phyloP scores from a whole-genome alignment of 345 rosid species.

The Odontarrhena argentea region DNA sequence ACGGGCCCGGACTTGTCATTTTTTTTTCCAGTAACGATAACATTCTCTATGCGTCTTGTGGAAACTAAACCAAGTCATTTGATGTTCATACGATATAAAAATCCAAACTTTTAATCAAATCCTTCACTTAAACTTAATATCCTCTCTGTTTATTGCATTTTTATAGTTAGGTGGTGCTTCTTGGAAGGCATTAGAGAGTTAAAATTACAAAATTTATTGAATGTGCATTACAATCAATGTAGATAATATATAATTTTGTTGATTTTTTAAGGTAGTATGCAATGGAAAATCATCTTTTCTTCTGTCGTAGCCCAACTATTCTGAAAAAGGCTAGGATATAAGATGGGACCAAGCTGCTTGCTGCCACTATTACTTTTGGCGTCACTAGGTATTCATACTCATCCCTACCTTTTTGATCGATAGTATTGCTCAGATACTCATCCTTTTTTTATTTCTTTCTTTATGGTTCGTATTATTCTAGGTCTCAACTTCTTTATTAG shows the following conservation, averaged over 20 bases:
- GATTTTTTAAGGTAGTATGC: slow-evolving; percentile 47
- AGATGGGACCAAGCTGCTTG: no score
- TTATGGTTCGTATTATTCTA: no score
- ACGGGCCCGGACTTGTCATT: slow-evolving; percentile 58
- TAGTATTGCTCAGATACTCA: no score
- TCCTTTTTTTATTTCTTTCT: no score
- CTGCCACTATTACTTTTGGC: background rate
- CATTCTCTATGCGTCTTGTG: slow-evolving; percentile 65
- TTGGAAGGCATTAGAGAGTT: slow-evolving; percentile 64
- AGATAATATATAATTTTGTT: background rate
- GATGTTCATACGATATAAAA: slow-evolving; percentile 70
- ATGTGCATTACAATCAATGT: background rate
- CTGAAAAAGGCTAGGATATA: no score
- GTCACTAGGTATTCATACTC: no score
- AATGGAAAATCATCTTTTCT: slow-evolving; percentile 71
- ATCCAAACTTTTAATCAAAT: background rate
- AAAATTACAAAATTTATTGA: slow-evolving; percentile 46
- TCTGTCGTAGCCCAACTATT: no score
- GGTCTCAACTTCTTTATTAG: no score
- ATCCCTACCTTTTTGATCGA: no score
- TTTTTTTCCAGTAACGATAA: slow-evolving; percentile 64
- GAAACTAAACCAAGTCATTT: slow-evolving; percentile 71
- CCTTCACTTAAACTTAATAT: background rate
- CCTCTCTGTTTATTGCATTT: background rate
- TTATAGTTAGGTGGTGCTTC: slow-evolving; percentile 46